Percentiles rank a stretch among this genome's conserved stretches.
phyloP scores from a whole-genome alignment of 441 rosid genomes.

The Monsonia emarginata region DNA sequence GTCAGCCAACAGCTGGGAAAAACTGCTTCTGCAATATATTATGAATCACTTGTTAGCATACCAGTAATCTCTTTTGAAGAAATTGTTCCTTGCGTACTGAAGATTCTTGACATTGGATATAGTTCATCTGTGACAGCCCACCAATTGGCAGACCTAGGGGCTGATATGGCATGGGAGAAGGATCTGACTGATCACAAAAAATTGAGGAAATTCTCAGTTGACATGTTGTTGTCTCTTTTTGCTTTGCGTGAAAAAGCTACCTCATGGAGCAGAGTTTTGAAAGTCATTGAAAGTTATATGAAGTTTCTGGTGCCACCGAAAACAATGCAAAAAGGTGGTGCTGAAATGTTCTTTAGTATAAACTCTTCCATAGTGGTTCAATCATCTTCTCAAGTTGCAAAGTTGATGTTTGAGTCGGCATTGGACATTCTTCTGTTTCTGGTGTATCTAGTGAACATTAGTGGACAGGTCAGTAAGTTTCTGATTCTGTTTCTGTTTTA shows the following conservation, averaged over 20 bases:
- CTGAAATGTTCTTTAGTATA: slow-evolving; percentile 37
- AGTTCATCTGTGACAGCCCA: slow-evolving; percentile 36
- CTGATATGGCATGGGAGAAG: slow-evolving; percentile 62
- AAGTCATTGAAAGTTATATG: slow-evolving; percentile 53
- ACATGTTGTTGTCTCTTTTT: slow-evolving; percentile 64
- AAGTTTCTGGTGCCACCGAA: slow-evolving; percentile 74
- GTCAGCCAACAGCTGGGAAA: slow-evolving; percentile 77
- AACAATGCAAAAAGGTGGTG: slow-evolving; percentile 36
- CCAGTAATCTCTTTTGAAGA: slow-evolving; percentile 59
- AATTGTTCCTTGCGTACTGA: slow-evolving; percentile 58
- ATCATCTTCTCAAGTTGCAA: slow-evolving; percentile 75
- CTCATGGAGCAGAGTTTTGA: slow-evolving; percentile 68
- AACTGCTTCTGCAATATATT: slow-evolving; percentile 65
- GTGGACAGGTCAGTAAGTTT: slow-evolving; percentile 68
- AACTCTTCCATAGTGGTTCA: slow-evolving; percentile 52
- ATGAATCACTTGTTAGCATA: slow-evolving; percentile 60
- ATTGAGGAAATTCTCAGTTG: slow-evolving; percentile 65
- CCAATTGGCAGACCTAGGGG: slow-evolving; percentile 38
- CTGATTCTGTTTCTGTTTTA: not conserved
- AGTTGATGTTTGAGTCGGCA: slow-evolving; percentile 82
- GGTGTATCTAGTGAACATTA: slow-evolving; percentile 59
- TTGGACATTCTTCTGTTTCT: slow-evolving; percentile 64
- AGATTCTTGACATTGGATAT: slow-evolving; percentile 75
- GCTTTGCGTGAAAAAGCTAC: slow-evolving; percentile 52
- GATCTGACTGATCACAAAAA: slow-evolving; percentile 57